Base-by-base conservation (phyloP, 108 stramenopile genomes). In the Nitzschia inconspicua region DNA sequence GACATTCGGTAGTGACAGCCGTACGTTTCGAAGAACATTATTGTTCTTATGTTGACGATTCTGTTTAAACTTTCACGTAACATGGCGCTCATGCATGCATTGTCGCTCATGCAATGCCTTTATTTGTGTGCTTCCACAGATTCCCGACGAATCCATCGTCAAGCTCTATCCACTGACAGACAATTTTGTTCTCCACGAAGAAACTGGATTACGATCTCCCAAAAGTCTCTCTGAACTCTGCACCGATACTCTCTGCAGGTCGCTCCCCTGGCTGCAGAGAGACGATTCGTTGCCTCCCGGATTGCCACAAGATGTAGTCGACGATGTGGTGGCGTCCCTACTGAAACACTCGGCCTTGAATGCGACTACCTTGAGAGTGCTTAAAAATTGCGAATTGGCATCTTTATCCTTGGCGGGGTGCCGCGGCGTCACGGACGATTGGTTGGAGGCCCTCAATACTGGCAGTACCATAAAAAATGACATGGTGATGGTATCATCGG, bases 391-490 rank as follows among this genome's bases (percentile, higher is more conserved):
- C 52, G 91, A 93, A 69, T 44, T 87, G 20, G 58, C 55, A 8
- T 47, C 56, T 4, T 65, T 93, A 31, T 65, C 53, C n/a, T 47
- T 93, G 41, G 57, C 83, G 3, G 71, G 80, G 16, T 85, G 83
- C 46, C 75, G 91, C 7, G 86, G 86, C n/a, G 91, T 93, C 1
- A 81, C 70, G 2, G 91, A 93, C 57, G 79, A 82, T 41, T 92
- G 91, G 91, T 57, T 92, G 11, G 57, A 70, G 36, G 59, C 68
- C 1, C 36, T 69, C 34, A 61, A 47, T 37, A 48, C 47, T 44
- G 3, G 70, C 41, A 46, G 25, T 9, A 31, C 32, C n/a, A 39
- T 39, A 11, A 51, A 29, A 13, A 29, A 53, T 27, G 47, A 40
- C 36, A n/a, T n/a, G n/a, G n/a, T n/a, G n/a, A n/a, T n/a, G n/a